These are phyloP conservation scores for Barnettozyma wickerhamii DNA, from an alignment of 805 yeast genomes.

Conservation along the genomic window DNA sequence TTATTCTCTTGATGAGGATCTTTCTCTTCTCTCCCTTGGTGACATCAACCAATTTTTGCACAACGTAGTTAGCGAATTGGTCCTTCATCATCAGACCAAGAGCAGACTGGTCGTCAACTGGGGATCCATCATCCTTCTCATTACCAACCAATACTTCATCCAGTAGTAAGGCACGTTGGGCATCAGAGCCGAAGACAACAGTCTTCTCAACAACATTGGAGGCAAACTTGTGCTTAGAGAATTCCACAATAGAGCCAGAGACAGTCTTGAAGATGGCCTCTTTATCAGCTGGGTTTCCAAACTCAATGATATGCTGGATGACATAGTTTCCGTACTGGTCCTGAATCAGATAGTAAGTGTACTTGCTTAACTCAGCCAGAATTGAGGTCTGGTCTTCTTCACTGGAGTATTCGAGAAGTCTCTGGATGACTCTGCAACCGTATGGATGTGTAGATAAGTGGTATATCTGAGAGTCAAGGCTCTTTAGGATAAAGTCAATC, in stretches of 20 bases:
- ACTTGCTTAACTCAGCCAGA: constrained; percentile 66
- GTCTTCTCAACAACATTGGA: constrained; percentile 97
- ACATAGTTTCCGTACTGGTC: constrained; percentile 98
- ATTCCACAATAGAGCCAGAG: constrained; percentile 63
- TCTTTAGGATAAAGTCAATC: constrained; percentile 67
- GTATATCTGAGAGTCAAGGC: constrained; percentile 66
- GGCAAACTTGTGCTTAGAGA: constrained; percentile 96
- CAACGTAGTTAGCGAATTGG: constrained; percentile 96
- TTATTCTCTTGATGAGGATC: constrained; percentile 66
- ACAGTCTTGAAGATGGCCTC: constrained; percentile 64
- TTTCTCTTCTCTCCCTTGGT: constrained; percentile 67
- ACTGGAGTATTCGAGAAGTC: constrained; percentile 77
- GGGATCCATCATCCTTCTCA: constrained; percentile 30
- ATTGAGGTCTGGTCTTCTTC: constrained; percentile 61
- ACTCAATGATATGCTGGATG: constrained; percentile 89
- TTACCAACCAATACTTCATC: constrained; percentile 61
- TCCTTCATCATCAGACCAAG: constrained; percentile 94
- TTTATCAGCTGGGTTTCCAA: constrained; percentile 63
- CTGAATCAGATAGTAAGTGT: constrained; percentile 72
- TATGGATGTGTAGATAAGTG: constrained; percentile 92
- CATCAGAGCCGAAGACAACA: constrained; percentile 63
- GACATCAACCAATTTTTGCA: constrained; percentile 87
- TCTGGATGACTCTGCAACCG: constrained; percentile 95
- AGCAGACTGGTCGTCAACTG: constrained; percentile 60
- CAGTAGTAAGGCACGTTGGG: constrained; percentile 59